Percentiles rank a stretch among this genome's conserved stretches.
phyloP scores from a whole-genome alignment of 495 filamentous ascomycete species.

The Daldinia loculata region DNA sequence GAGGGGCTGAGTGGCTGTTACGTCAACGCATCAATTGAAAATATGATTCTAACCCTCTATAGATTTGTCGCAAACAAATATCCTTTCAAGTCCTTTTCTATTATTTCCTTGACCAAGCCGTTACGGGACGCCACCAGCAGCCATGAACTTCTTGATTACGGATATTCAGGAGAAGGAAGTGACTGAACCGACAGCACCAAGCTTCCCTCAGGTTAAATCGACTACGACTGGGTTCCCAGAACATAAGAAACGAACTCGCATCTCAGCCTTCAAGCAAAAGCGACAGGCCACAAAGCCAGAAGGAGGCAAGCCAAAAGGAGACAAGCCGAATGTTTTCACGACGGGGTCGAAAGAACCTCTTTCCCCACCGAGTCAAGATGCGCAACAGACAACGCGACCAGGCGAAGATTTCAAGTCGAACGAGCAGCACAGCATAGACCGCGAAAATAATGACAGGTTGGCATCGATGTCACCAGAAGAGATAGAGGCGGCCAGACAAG shows the following conservation, averaged over 20 bases:
- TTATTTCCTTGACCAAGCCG: background rate
- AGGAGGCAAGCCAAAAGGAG: conserved; percentile 23
- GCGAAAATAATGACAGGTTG: conserved; percentile 79
- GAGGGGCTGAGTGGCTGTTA: conserved; percentile 10
- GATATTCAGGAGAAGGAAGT: conserved; percentile 82
- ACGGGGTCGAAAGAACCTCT: conserved; percentile 24
- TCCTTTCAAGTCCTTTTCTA: background rate
- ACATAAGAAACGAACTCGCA: conserved; percentile 77
- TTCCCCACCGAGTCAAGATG: conserved; percentile 1
- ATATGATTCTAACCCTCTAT: background rate
- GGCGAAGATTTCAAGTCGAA: conserved; percentile 47
- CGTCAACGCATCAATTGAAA: conserved; percentile 5
- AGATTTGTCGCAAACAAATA: background rate
- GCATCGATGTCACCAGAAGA: conserved; percentile 82
- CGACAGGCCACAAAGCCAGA: conserved; percentile 46
- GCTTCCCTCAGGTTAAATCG: conserved; percentile 66
- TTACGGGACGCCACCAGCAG: background rate
- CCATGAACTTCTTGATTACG: conserved; percentile 66
- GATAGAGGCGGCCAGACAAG: conserved; percentile 78
- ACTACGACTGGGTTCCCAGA: conserved; percentile 82
- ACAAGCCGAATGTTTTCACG: conserved; percentile 21
- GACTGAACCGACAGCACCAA: conserved; percentile 64
- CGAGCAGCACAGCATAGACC: conserved; percentile 76
- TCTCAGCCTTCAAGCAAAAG: conserved; percentile 81
- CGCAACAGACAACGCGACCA: conserved; percentile 1